Base-by-base conservation (phyloP, 225 moss, liverwort and hornwort genomes). In the Rhytidiadelphus loreus region DNA sequence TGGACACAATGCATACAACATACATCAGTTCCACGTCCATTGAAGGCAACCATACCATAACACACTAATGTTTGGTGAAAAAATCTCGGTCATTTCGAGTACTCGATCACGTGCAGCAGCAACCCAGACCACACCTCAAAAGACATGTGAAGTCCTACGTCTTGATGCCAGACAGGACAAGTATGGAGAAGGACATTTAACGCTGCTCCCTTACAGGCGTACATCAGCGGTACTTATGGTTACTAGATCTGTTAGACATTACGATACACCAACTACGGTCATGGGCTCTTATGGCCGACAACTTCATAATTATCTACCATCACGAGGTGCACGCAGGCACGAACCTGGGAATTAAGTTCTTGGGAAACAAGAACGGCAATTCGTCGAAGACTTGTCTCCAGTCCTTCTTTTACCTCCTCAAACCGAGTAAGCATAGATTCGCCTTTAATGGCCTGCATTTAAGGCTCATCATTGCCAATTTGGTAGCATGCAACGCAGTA, bases 371-470 rank as follows among this genome's bases (percentile, higher is more conserved):
- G 92, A 77, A 96, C 92, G 26, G 90, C 93, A 84, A 96, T 93
- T 59, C 95, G 92, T 82, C 96, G 90, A 65, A 96, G 92, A 77
- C 93, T 91, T 33, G 92, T 88, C 87, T 93, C 96, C 59, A 96
- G 81, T 63, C 94, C 95, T 86, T 96, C 95, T 91, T 94, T 95
- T 30, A 96, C 90, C 83, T 93, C 90, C 87, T 96, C 95, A 84
- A 96, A 96, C 88, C 96, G 94, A 79, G 89, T 88, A 30, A 93
- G 89, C 89, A 96, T 96, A 41, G 96, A 95, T 82, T 92, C 95
- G 33, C 96, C 95, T 89, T 96, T 96, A 76, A 96, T 96, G 62
- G 96, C 96, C 96, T 96, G 95, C 87, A 93, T 69, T 74, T 37
- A 66, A 43, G 43, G 78, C 26, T 85, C 61, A 72, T 85, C 86